phyloP scores from a whole-genome alignment of 495 filamentous ascomycete genomes.

The Penicillium egyptiacum region DNA sequence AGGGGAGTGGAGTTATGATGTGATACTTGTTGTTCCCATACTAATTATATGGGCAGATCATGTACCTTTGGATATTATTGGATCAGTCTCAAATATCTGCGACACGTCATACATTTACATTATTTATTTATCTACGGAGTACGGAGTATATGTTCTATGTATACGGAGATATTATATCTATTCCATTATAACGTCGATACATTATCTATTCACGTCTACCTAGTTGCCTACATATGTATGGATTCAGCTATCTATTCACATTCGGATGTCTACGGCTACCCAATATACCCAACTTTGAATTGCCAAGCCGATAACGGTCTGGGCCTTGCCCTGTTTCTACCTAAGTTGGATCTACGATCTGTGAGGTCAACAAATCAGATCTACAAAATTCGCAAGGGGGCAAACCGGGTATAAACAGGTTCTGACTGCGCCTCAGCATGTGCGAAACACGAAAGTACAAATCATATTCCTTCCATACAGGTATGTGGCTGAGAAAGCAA shows the following conservation, averaged over 20 bases:
- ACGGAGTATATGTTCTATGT: too few relatives aligned
- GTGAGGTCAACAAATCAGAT: neutral
- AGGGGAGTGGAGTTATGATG: conserved; percentile 24
- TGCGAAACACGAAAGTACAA: neutral
- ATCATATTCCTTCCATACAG: neutral
- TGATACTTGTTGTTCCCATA: conserved; percentile 16
- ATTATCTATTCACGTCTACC: too few relatives aligned
- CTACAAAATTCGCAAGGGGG: neutral
- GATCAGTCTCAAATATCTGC: conserved; percentile 14
- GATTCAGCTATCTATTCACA: neutral
- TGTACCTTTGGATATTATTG: conserved; percentile 10
- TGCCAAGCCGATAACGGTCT: conserved; percentile 4
- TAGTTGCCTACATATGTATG: neutral
- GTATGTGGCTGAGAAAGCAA: conserved; percentile 4
- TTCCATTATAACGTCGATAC: too few relatives aligned
- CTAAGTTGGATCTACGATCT: conserved; percentile 5
- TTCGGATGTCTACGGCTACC: too few relatives aligned
- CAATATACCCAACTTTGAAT: neutral
- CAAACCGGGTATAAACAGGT: conserved; percentile 3
- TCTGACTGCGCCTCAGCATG: conserved; percentile 2
- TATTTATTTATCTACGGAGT: too few relatives aligned
- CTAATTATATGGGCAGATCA: neutral
- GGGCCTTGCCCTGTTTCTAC: neutral
- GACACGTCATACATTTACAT: conserved; percentile 28
- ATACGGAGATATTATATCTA: too few relatives aligned